Percentiles rank a stretch among this genome's conserved stretches.
phyloP scores from a whole-genome alignment of 2,329 filamentous ascomycete genomes.

The Paramyrothecium roridum region DNA sequence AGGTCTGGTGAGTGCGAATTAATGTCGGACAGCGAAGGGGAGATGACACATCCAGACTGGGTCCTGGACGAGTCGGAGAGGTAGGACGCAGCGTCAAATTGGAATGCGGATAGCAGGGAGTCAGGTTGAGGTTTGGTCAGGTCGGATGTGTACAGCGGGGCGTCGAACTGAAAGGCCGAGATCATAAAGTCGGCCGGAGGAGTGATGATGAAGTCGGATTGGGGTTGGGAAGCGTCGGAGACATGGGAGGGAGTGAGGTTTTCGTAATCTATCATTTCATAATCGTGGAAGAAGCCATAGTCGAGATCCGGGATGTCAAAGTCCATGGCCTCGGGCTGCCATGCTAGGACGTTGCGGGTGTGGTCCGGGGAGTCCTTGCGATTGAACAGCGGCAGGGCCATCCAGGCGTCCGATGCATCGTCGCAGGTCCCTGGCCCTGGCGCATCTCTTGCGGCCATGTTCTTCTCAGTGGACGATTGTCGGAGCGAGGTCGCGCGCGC shows the following conservation, averaged over 20 bases:
- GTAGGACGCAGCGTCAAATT: not conserved
- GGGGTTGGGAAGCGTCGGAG: not conserved
- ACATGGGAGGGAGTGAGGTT: not conserved
- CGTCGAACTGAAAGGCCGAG: not conserved
- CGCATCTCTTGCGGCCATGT: not conserved
- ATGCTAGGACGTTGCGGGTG: constrained; percentile 1
- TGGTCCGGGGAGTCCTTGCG: constrained; percentile 3
- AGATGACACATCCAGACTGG: not conserved
- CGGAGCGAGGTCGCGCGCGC: not conserved
- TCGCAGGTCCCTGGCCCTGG: not conserved
- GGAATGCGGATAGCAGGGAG: not conserved
- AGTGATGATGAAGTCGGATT: not conserved
- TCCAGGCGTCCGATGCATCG: constrained; percentile 1
- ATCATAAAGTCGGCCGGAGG: not conserved
- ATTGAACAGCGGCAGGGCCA: constrained; percentile 4
- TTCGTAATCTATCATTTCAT: not conserved
- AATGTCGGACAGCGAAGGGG: not conserved
- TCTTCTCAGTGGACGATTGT: not conserved
- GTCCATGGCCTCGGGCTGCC: not conserved
- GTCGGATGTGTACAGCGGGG: not conserved
- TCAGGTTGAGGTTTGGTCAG: not conserved
- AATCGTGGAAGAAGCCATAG: not conserved
- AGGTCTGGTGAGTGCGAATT: not conserved
- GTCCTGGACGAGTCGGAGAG: not conserved
- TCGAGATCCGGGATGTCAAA: not conserved